Percentiles rank a stretch among this genome's conserved stretches.
phyloP scores from a whole-genome alignment of 2,329 filamentous ascomycete species.

The Cladosporium halotolerans region DNA sequence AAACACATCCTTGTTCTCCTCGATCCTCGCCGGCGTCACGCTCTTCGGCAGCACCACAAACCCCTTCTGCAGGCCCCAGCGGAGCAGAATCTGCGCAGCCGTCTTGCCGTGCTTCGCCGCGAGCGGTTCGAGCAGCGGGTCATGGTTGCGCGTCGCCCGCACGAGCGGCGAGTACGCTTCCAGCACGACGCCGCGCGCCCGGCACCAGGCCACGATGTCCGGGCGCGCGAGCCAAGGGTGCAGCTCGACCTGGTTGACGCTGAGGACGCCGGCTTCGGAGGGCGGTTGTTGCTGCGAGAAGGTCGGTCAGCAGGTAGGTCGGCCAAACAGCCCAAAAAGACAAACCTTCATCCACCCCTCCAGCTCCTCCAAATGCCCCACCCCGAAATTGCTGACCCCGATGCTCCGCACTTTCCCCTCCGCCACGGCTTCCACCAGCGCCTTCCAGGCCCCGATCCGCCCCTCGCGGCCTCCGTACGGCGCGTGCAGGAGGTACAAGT shows the following conservation, averaged over 20 bases:
- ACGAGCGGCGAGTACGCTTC: conserved; percentile 46
- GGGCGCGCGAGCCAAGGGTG: conserved; percentile 80
- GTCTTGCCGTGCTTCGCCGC: conserved; percentile 54
- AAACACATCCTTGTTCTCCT: conserved; percentile 54
- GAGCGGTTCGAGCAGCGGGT: conserved; percentile 46
- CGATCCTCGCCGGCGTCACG: conserved; percentile 52
- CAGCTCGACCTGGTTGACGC: conserved; percentile 81
- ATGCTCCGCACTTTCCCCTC: conserved; percentile 48
- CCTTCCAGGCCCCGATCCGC: conserved; percentile 48
- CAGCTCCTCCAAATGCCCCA: conserved; percentile 50
- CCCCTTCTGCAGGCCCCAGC: conserved; percentile 58
- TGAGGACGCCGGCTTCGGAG: conserved; percentile 64
- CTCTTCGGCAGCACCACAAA: conserved; percentile 60
- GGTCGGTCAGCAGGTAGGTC: not conserved
- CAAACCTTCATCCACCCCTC: conserved; percentile 45
- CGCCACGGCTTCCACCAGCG: conserved; percentile 48
- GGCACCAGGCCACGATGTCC: conserved; percentile 75
- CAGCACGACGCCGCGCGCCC: conserved; percentile 44
- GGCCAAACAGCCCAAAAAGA: not conserved
- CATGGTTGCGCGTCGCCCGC: conserved; percentile 43
- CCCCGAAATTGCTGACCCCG: conserved; percentile 51
- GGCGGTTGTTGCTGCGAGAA: conserved; percentile 21
- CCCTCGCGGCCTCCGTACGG: conserved; percentile 48
- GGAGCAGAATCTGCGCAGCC: conserved; percentile 51
- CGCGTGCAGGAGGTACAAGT: conserved; percentile 46